Conservation (phyloP, 2,329 filamentous ascomycete genomes). For the Purpureocillium takamizusanense region DNA sequence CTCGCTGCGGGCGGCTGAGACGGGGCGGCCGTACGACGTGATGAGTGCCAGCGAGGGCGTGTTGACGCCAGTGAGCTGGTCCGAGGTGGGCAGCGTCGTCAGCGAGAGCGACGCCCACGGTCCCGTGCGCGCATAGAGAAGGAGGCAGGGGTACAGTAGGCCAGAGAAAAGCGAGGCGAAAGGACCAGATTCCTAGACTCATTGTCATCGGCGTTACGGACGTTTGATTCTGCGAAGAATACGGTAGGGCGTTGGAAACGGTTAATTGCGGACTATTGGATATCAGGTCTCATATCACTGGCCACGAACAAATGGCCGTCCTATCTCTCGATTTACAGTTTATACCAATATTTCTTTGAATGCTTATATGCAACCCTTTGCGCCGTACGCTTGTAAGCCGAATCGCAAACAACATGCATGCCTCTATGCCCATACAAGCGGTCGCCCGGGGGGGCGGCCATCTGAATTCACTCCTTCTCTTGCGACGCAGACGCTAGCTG, state of each 20-base stretch:
- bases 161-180: no score
- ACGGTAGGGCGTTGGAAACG: constrained; percentile 6
- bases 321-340: background rate
- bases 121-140: constrained; percentile 20
- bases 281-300: no score
- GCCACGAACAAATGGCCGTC: constrained; percentile 1
- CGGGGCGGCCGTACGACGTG: constrained; percentile 39
- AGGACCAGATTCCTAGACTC: background rate
- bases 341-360: background rate
- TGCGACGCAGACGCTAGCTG: background rate
- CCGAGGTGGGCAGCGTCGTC: constrained; percentile 53
- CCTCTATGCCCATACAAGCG: background rate
- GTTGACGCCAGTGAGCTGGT: constrained; percentile 54
- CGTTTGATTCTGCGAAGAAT: background rate
- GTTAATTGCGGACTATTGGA: background rate
- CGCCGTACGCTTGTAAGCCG: no score
- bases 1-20: constrained; percentile 27
- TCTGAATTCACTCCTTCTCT: no score
- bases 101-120: constrained; percentile 41
- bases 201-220: background rate
- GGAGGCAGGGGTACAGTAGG: background rate
- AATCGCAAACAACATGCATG: no score
- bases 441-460: no score
- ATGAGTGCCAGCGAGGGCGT: constrained; percentile 52
- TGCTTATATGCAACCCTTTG: background rate